Evolutionary conservation across 176 grass and related monocot species (phyloP).

Genomic region (Zea luxurians): DNA sequence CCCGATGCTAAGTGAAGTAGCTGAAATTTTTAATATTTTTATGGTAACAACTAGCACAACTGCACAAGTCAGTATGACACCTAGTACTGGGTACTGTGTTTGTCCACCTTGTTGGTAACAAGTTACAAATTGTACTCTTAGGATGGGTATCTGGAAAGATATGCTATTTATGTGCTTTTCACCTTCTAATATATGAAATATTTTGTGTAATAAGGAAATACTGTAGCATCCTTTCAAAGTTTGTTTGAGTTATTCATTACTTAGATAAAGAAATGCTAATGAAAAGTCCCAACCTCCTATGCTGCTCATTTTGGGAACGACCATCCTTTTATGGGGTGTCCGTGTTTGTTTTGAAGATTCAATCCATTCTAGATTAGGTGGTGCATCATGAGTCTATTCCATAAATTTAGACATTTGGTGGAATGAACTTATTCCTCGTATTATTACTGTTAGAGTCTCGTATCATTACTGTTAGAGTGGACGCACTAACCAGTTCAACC

Average conservation of each 20-base stretch:
- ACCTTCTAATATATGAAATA: conserved; percentile 10
- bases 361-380: too few species aligned
- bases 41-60: conserved; percentile 2
- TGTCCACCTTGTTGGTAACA: neutral
- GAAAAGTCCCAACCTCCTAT: neutral
- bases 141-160: neutral
- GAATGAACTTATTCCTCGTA: too few species aligned
- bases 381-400: too few species aligned
- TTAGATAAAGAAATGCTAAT: conserved; percentile 15
- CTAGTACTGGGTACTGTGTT: neutral
- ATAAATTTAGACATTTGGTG: too few species aligned
- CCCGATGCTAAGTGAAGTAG: neutral
- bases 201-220: neutral
- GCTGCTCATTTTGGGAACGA: conserved; percentile 7
- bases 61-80: neutral
- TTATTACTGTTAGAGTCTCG: too few species aligned
- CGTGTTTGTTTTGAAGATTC: too few species aligned
- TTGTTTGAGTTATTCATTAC: conserved; percentile 6
- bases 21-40: neutral
- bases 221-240: neutral
- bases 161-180: neutral
- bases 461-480: too few species aligned
- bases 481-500: too few species aligned
- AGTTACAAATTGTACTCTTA: neutral
- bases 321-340: neutral